Percentiles rank a stretch among this genome's conserved stretches.
Conservation (phyloP, 164 flowering plant genomes). For the Malania oleifera region DNA sequence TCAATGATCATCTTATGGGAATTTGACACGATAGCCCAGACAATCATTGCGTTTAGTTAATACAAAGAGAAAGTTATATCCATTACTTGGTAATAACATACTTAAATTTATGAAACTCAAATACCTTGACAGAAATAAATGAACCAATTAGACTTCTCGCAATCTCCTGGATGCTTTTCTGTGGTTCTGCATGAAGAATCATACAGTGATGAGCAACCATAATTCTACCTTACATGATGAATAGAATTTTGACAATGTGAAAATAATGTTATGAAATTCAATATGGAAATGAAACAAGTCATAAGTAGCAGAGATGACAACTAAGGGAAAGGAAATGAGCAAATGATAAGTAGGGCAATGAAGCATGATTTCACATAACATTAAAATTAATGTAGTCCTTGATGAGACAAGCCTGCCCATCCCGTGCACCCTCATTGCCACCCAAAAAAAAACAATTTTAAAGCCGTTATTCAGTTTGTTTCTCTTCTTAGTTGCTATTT, state of each 20-base stretch:
- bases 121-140: slow-evolving; percentile 69
- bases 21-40: too few relatives aligned
- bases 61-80: background rate
- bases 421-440: too few relatives aligned
- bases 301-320: too few relatives aligned
- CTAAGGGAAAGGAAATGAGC: too few relatives aligned
- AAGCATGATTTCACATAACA: slow-evolving; percentile 1
- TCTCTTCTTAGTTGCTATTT: too few relatives aligned
- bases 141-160: slow-evolving; percentile 68
- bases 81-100: slow-evolving; percentile 2
- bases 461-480: too few relatives aligned
- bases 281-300: too few relatives aligned
- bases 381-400: background rate
- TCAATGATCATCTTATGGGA: too few relatives aligned
- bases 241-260: background rate
- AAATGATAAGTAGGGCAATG: background rate
- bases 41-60: too few relatives aligned
- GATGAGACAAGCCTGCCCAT: background rate
- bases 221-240: slow-evolving; percentile 2
- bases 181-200: slow-evolving; percentile 45
- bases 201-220: slow-evolving; percentile 5
- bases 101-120: background rate
- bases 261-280: background rate
- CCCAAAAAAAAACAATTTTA: too few relatives aligned
- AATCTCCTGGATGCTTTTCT: slow-evolving; percentile 55